Evolutionary conservation across 1,284 basidiomycete genomes (phyloP), one percentile per base, ranked within the genome.

Genomic region (Leccinum insolens): DNA sequence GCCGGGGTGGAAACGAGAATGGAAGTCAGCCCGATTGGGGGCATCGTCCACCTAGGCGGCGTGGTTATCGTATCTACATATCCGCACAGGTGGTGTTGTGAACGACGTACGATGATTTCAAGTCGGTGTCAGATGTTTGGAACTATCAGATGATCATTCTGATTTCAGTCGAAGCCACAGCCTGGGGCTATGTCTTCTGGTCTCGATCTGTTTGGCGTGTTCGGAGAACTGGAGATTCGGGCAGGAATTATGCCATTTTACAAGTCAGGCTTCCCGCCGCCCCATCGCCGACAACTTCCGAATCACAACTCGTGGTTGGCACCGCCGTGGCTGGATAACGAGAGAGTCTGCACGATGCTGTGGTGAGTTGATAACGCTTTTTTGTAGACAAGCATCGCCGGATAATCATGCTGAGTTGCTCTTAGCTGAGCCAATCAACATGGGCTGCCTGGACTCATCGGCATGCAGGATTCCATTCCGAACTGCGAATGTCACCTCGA

Each of bases 21-120:
- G 82, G 79, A 96, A 95, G 49, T 89, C 87, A 20, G 84, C 82
- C 12, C 93, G 87, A 70, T 85, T 83, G 4, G 84, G 79, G 4
- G 91, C 91, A 75, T 90, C 86, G 25, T 67, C 67, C 34, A 31
- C 25, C 25, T 58, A 28, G 25, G 22, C 14, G 25, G 22, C 7
- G 25, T 31, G 0, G 57, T 15, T 17, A 8, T 58, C 12, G 9
- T 11, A 52, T 52, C 20, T 7, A 28, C 57, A 17, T 12, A 17
- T 58, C 17, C 9, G 12, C 55, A 58, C 25, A 3, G 11, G 17
- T 46, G 11, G 28, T 28, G 28, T 28, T 28, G 5, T 28, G 28
- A 28, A 28, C 28, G 28, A 28, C 28, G 28, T 28, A 28, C 28
- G 28, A 28, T 28, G 28, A 28, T 28, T 28, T 28, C 49, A 52